A percentile compares a stretch with the other conserved stretches of the same genome.
Conservation (phyloP, 2,329 filamentous ascomycete genomes). For the Colletotrichum cordylinicola region DNA sequence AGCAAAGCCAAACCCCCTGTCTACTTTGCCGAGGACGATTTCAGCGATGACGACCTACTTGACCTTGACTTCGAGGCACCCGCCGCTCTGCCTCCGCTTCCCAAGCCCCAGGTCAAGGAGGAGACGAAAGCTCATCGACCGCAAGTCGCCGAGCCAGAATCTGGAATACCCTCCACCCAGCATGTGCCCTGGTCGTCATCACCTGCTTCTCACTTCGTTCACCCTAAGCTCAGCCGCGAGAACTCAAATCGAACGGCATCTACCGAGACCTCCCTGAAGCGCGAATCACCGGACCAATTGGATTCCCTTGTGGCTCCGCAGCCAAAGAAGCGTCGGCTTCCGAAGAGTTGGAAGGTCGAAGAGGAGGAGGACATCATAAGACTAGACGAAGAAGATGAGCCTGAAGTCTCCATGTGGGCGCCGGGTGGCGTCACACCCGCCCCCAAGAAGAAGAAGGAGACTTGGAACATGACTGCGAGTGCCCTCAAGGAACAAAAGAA, state of each 20-base stretch:
- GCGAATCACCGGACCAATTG: constrained; percentile 40
- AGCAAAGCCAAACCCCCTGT: constrained; percentile 42
- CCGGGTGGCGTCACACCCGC: constrained; percentile 31
- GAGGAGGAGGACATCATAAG: constrained; percentile 28
- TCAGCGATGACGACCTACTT: constrained; percentile 82
- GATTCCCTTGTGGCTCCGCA: constrained; percentile 35
- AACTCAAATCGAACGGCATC: constrained; percentile 23
- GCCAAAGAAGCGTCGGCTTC: constrained; percentile 70
- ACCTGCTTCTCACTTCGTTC: constrained; percentile 53
- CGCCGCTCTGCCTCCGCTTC: constrained; percentile 46
- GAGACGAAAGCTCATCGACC: constrained; percentile 23
- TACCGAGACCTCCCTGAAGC: constrained; percentile 42
- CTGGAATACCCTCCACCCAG: constrained; percentile 24
- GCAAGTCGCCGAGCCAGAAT: constrained; percentile 3
- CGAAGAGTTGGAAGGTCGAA: constrained; percentile 46
- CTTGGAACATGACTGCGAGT: constrained; percentile 78
- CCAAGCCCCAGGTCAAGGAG: constrained; percentile 30
- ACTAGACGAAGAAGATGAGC: constrained; percentile 37
- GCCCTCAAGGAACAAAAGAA: constrained; percentile 80
- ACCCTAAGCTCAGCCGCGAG: constrained; percentile 32
- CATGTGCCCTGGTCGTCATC: constrained; percentile 77
- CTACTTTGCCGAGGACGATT: constrained; percentile 80
- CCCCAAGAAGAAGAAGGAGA: constrained; percentile 38
- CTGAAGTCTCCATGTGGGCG: neutral
- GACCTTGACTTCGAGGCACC: constrained; percentile 73